Conservation (phyloP, 805 yeast species). For the Saccharomycodes ludwigii region DNA sequence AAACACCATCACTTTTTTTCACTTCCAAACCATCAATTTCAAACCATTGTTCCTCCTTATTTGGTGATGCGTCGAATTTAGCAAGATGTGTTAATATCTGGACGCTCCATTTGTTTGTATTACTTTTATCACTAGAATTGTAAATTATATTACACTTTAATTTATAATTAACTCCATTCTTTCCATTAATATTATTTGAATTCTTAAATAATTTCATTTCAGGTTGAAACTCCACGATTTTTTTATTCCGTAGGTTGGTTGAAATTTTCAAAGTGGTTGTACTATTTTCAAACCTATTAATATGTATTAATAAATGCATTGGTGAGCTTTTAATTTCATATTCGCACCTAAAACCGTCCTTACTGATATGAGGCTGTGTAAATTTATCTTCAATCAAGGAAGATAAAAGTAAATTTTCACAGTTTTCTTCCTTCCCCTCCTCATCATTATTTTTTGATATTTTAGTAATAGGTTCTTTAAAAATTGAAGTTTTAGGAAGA, state of each 20-base stretch:
- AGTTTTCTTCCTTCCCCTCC: slow-evolving; percentile 39
- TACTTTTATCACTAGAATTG: slow-evolving; percentile 14
- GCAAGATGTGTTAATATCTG: slow-evolving; percentile 20
- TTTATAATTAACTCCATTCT: slow-evolving; percentile 26
- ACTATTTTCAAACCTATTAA: slow-evolving; percentile 37
- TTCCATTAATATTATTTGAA: no score
- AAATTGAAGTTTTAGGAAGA: slow-evolving; percentile 45
- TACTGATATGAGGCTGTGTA: slow-evolving; percentile 23
- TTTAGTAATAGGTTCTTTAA: no score
- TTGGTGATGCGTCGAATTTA: slow-evolving; percentile 38
- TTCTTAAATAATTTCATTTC: slow-evolving; percentile 25
- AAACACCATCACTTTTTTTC: slow-evolving; percentile 37
- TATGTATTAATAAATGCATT: slow-evolving; percentile 39
- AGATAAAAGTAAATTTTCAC: slow-evolving; percentile 33
- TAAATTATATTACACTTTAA: slow-evolving; percentile 38
- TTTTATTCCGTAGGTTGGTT: slow-evolving; percentile 39
- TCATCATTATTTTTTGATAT: slow-evolving; percentile 29
- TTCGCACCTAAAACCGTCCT: slow-evolving; percentile 19
- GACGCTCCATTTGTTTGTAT: slow-evolving; percentile 6
- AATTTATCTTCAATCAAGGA: slow-evolving; percentile 20
- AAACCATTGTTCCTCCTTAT: slow-evolving; percentile 37
- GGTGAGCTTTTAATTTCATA: slow-evolving; percentile 37
- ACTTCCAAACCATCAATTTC: slow-evolving; percentile 43
- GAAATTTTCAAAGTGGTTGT: slow-evolving; percentile 18
- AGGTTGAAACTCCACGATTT: slow-evolving; percentile 48